Evolutionary conservation across 805 yeast species (phyloP).

Genomic region (Nakazawaea wyomingensis): DNA sequence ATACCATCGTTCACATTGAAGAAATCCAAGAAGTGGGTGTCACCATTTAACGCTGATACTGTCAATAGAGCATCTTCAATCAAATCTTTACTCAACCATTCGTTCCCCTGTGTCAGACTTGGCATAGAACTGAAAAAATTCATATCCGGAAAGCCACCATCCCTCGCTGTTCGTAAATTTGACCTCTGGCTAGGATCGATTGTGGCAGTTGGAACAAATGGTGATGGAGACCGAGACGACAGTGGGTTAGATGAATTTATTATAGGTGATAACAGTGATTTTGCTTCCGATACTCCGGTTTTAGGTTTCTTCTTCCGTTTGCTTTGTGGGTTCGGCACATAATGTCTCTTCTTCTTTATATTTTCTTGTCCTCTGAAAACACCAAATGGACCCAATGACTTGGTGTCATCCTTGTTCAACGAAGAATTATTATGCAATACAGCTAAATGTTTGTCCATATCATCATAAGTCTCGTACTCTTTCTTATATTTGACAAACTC

Average conservation of each 20-base stretch:
- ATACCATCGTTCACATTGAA: conserved; percentile 26
- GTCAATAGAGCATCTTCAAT: conserved; percentile 69
- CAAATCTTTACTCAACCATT: conserved; percentile 68
- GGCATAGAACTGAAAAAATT: conserved; percentile 8
- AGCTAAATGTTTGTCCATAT: conserved; percentile 69
- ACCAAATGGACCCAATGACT: conserved; percentile 74
- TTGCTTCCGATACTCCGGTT: neutral
- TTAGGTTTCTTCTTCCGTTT: conserved; percentile 11
- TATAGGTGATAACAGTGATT: neutral
- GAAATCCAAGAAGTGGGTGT: conserved; percentile 52
- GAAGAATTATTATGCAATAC: conserved; percentile 43
- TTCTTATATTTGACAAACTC: conserved; percentile 67
- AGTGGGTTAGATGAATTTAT: neutral
- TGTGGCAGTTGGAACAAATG: neutral
- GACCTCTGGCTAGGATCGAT: neutral
- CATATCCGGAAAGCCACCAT: neutral
- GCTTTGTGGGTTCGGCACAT: conserved; percentile 16
- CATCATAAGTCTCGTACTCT: conserved; percentile 68
- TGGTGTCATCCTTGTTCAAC: conserved; percentile 39
- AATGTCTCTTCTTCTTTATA: conserved; percentile 10
- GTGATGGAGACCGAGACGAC: conserved; percentile 1
- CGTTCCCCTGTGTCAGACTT: conserved; percentile 37
- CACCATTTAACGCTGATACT: conserved; percentile 66
- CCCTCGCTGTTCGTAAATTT: neutral
- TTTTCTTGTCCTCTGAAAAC: conserved; percentile 52